Evolutionary conservation across 148 eudicot species (phyloP).

Genomic region (Hydrangea macrophylla): DNA sequence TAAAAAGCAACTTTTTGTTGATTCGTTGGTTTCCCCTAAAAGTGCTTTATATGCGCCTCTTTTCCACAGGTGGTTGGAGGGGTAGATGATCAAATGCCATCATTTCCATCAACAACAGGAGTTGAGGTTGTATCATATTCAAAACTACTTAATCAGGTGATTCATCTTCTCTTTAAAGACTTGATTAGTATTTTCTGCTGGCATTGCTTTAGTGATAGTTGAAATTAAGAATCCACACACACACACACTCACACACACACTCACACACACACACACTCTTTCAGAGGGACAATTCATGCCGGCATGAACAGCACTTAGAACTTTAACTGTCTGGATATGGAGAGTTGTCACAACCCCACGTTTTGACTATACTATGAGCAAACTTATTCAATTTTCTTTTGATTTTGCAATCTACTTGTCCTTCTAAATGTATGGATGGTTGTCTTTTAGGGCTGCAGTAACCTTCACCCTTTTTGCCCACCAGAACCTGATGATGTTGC

Average conservation of each 20-base stretch:
- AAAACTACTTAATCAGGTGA: slow-evolving; percentile 69
- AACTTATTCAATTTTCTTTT: background rate
- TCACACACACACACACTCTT: too few relatives aligned
- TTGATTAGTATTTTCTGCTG: background rate
- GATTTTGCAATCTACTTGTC: background rate
- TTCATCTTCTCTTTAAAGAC: background rate
- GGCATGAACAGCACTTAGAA: too few relatives aligned
- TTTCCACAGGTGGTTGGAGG: slow-evolving; percentile 78
- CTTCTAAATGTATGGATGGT: background rate
- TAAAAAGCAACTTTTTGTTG: background rate
- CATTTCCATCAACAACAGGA: slow-evolving; percentile 63
- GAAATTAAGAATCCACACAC: background rate
- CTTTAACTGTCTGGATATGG: too few relatives aligned
- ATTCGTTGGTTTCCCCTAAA: background rate
- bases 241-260: too few relatives aligned
- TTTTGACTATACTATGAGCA: background rate
- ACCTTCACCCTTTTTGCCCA: slow-evolving; percentile 50
- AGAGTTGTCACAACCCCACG: background rate
- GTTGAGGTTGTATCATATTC: slow-evolving; percentile 70
- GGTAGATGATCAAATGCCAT: slow-evolving; percentile 69
- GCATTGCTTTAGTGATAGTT: background rate
- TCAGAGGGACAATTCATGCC: too few relatives aligned
- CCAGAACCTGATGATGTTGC: slow-evolving; percentile 65
- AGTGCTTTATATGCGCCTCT: background rate
- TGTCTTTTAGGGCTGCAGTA: slow-evolving; percentile 41